Evolutionary conservation across 2,329 filamentous ascomycete genomes (phyloP).

Genomic region (Coniochaeta ligniaria): DNA sequence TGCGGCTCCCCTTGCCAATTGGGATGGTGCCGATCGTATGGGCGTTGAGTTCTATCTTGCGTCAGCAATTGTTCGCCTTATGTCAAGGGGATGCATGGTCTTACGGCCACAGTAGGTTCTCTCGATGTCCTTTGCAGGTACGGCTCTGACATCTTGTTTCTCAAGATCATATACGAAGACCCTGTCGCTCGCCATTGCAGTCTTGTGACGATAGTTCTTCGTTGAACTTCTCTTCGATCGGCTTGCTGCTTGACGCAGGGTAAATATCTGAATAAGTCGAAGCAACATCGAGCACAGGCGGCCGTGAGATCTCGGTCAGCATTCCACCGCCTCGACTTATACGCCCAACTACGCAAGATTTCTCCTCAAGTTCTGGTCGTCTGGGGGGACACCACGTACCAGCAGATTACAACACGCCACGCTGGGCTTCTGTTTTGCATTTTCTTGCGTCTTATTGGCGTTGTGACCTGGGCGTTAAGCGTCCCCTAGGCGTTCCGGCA

Average conservation of each 20-base stretch:
- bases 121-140: not conserved
- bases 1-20: not conserved
- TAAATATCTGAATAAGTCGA: not conserved
- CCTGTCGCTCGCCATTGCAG: not conserved
- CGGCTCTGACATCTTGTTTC: not conserved
- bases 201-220: not conserved
- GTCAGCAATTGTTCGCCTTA: not conserved
- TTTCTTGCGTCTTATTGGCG: not conserved
- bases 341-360: not conserved
- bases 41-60: not conserved
- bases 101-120: constrained; percentile 1
- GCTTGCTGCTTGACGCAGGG: not conserved
- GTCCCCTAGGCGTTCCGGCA: not conserved
- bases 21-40: not conserved
- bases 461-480: not conserved
- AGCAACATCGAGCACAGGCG: not conserved
- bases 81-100: not conserved
- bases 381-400: not conserved
- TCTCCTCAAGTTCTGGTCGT: not conserved
- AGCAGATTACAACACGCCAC: not conserved
- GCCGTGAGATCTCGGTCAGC: not conserved
- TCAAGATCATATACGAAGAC: constrained; percentile 1
- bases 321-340: not conserved
- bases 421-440: not conserved
- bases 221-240: not conserved